Evolutionary conservation across 352 stramenopile genomes (phyloP).

Genomic region (Poterioochromonas sp.): DNA sequence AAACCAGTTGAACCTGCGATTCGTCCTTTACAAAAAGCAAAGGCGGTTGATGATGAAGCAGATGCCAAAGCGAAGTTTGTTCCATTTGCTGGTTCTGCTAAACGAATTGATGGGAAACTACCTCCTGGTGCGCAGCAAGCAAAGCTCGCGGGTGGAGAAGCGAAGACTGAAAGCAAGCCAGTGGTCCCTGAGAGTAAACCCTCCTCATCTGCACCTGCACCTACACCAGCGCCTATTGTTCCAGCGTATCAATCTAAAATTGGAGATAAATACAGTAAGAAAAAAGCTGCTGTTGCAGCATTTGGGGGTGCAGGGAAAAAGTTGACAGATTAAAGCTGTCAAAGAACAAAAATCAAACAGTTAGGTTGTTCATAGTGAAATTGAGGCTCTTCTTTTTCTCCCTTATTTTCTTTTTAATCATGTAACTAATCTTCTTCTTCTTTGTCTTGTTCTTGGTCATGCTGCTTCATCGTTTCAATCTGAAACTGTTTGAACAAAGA

Average conservation of each 20-base stretch:
- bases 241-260: conserved; percentile 66
- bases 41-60: background rate
- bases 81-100: conserved; percentile 20
- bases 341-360: too few species aligned
- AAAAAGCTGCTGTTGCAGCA: conserved; percentile 50
- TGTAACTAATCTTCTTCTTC: too few species aligned
- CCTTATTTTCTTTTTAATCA: too few species aligned
- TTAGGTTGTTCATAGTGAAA: too few species aligned
- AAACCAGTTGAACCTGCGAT: background rate
- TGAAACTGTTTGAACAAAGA: too few species aligned
- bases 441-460: too few species aligned
- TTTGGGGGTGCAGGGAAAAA: conserved; percentile 61
- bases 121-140: conserved; percentile 33
- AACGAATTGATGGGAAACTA: conserved; percentile 42
- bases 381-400: too few species aligned
- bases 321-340: background rate
- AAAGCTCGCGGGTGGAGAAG: conserved; percentile 58
- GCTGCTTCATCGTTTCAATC: too few species aligned
- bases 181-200: conserved; percentile 44
- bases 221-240: conserved; percentile 47
- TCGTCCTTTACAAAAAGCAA: conserved; percentile 18
- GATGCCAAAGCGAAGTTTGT: conserved; percentile 14
- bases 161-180: conserved; percentile 43
- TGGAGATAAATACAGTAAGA: conserved; percentile 42
- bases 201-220: conserved; percentile 38